A percentile compares a stretch with the other conserved stretches of the same genome.
phyloP scores from a whole-genome alignment of 805 yeast species.

The Monosporozyma siamensis region DNA sequence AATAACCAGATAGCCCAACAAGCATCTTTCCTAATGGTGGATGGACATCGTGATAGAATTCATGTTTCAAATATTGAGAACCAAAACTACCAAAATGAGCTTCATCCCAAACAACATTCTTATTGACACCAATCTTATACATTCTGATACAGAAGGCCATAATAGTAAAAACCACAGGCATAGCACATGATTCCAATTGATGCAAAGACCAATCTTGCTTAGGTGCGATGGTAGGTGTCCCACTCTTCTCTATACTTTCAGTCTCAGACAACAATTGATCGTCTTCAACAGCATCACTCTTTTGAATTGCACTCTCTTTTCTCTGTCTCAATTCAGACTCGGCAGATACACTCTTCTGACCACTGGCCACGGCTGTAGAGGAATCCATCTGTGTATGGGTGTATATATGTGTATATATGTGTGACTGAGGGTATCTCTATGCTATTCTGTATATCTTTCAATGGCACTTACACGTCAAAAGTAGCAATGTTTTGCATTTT shows the following conservation, averaged over 20 bases:
- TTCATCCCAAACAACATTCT: slow-evolving; percentile 78
- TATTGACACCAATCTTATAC: slow-evolving; percentile 45
- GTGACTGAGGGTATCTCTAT: too few species aligned
- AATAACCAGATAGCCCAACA: slow-evolving; percentile 65
- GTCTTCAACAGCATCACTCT: background rate
- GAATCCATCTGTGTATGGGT: too few species aligned
- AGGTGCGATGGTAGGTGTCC: background rate
- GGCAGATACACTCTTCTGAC: background rate
- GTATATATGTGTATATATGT: too few species aligned
- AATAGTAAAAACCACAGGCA: slow-evolving; percentile 37
- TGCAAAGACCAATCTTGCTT: slow-evolving; percentile 5
- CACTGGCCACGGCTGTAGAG: too few species aligned
- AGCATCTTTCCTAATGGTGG: slow-evolving; percentile 82
- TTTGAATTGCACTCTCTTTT: background rate
- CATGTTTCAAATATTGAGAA: slow-evolving; percentile 66
- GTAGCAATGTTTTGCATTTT: too few species aligned
- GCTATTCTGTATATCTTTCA: too few species aligned
- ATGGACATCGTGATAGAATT: slow-evolving; percentile 78
- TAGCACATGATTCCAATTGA: slow-evolving; percentile 29
- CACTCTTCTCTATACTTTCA: background rate
- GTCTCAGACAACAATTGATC: slow-evolving; percentile 2
- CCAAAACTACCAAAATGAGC: slow-evolving; percentile 88
- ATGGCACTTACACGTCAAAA: too few species aligned
- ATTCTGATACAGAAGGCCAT: slow-evolving; percentile 48
- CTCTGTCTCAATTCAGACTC: slow-evolving; percentile 1